phyloP scores from a whole-genome alignment of 2,329 filamentous ascomycete genomes.

The Ophiostoma piceae region DNA sequence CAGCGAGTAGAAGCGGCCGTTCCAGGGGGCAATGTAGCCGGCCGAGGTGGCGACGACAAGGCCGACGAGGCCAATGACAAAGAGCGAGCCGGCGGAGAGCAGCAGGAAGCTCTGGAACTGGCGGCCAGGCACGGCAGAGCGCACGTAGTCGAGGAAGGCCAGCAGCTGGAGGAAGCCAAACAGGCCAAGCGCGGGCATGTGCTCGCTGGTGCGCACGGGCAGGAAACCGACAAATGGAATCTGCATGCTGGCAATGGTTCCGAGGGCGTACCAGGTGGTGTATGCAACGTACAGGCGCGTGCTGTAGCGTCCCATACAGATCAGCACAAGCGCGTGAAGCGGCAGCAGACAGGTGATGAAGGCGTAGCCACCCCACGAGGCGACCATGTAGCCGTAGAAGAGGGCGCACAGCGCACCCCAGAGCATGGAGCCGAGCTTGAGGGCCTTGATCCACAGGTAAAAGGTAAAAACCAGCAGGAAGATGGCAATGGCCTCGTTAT shows the following conservation, averaged over 20 bases:
- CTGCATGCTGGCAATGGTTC: conserved; percentile 96
- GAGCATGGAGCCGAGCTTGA: conserved; percentile 93
- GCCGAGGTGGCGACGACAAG: conserved; percentile 74
- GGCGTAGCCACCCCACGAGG: conserved; percentile 98
- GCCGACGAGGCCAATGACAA: conserved; percentile 72
- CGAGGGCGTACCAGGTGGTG: conserved; percentile 95
- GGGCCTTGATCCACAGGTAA: conserved; percentile 96
- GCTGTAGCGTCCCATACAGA: conserved; percentile 96
- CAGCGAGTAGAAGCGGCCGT: conserved; percentile 96
- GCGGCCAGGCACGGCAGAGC: conserved; percentile 79
- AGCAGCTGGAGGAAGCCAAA: conserved; percentile 94
- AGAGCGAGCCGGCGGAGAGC: conserved; percentile 66
- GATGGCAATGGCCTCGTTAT: conserved; percentile 97
- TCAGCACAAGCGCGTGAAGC: conserved; percentile 85
- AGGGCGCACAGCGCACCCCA: conserved; percentile 93
- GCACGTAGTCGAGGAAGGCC: conserved; percentile 85
- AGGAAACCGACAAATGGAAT: conserved; percentile 98
- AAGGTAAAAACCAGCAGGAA: conserved; percentile 98
- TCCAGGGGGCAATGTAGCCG: conserved; percentile 94
- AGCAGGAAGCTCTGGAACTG: conserved; percentile 91
- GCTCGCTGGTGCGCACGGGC: conserved; percentile 93
- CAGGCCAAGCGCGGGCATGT: conserved; percentile 93
- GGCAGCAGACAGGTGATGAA: conserved; percentile 98
- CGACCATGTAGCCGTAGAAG: conserved; percentile 99
- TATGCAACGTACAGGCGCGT: conserved; percentile 92